Evolutionary conservation across 164 flowering plant genomes (phyloP), one percentile per base, ranked within the genome.

Genomic region (Stephania japonica): DNA sequence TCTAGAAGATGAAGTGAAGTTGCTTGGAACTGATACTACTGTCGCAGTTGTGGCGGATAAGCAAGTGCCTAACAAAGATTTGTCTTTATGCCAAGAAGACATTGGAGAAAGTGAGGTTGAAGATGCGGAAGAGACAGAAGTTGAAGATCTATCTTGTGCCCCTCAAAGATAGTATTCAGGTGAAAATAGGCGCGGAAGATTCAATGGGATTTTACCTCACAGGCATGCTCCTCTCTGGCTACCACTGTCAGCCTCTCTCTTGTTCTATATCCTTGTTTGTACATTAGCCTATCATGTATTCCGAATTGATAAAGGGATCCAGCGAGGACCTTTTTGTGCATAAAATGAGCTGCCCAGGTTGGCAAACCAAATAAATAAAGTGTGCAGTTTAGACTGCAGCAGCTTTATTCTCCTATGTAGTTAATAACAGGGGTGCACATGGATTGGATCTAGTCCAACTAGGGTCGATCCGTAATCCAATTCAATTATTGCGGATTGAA

Each of bases 31-130:
- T 47, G n/a, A 16, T 1, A 72, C 71, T 64, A 61, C 50, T 12
- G 61, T 42, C 56, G 75, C 56, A 12, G 73, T 62, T 25, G 71
- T 49, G 42, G 71, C n/a, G 43, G 72, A 64, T 62, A 49, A 70
- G 50, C 65, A 74, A 42, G 81, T 68, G 72, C 67, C 61, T 75
- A 2, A 25, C 50, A 79, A 80, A 68, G 74, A 70, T 70, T 23
- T 78, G 32, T 62, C 42, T 70, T 32, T n/a, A 21, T 49, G 11
- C 42, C 53, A 70, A 69, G 76, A 81, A 62, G 69, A 63, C 21
- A 65, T 7, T 49, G 47, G 65, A 26, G 49, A 32, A 42, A 32
- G 62, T 21, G 25, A 70, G 61, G 64, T 27, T 2, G 63, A 67
- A 59, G 59, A 67, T 23, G 23, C 43, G 41, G 69, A 42, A 18